phyloP scores from a whole-genome alignment of 2,329 filamentous ascomycete genomes.

The Calonectria leucothoes region DNA sequence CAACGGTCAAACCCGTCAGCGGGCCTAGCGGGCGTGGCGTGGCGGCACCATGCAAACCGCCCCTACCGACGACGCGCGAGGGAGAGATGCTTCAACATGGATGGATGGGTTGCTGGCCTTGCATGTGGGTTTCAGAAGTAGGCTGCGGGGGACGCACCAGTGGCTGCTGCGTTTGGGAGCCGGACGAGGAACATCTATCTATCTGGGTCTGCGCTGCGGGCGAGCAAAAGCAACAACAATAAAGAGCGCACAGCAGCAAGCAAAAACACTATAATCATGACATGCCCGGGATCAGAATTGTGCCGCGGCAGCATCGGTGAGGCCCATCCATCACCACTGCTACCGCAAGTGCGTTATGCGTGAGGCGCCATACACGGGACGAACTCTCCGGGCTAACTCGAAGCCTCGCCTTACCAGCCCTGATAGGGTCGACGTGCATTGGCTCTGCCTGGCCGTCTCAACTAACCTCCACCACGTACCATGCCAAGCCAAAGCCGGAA shows the following conservation, averaged over 20 bases:
- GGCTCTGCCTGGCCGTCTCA: conserved; percentile 1
- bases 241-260: neutral
- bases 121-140: neutral
- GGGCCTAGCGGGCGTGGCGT: conserved; percentile 10
- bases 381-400: neutral
- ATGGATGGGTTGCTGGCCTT: neutral
- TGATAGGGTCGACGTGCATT: neutral
- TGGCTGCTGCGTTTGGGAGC: neutral
- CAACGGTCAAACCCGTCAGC: conserved; percentile 12
- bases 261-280: neutral
- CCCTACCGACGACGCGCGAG: neutral
- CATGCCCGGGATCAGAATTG: neutral
- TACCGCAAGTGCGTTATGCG: neutral
- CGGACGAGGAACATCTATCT: neutral
- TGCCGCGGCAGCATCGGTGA: neutral
- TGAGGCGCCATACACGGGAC: conserved; percentile 5
- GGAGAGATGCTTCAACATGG: neutral
- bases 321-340: neutral
- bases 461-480: neutral
- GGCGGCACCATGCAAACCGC: conserved; percentile 5
- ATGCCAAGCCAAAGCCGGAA: conserved; percentile 4
- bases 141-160: neutral
- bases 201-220: neutral
- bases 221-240: neutral
- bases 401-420: conserved; percentile 1